Conservation (phyloP, 2,329 filamentous ascomycete genomes). For the Cercospora sojina region DNA sequence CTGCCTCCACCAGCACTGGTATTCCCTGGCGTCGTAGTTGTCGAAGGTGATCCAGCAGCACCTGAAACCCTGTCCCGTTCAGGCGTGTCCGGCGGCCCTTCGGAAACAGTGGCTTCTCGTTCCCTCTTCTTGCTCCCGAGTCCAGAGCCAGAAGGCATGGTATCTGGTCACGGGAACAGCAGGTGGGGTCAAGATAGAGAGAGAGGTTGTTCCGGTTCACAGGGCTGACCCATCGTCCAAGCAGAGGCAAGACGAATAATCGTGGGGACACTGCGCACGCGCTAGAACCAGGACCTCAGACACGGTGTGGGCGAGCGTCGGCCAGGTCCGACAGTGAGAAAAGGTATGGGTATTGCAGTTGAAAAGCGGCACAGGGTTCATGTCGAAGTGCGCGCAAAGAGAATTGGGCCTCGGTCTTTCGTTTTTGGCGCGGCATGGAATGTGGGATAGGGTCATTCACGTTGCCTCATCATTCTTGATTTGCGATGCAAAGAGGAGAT, state of each 20-base stretch:
- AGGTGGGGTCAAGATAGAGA: constrained; percentile 5
- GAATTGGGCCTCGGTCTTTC: neutral
- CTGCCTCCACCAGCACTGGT: constrained; percentile 11
- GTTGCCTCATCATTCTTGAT: neutral
- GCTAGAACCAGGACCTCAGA: neutral
- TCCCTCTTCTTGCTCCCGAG: constrained; percentile 23
- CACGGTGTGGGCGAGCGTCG: constrained; percentile 3
- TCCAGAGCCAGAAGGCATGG: constrained; percentile 13
- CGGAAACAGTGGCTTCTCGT: constrained; percentile 14
- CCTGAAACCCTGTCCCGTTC: constrained; percentile 6
- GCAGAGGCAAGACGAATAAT: neutral
- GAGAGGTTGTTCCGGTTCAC: neutral
- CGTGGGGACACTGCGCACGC: neutral
- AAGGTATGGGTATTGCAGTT: neutral
- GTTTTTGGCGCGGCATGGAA: neutral
- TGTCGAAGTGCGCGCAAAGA: neutral
- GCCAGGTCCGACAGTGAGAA: constrained; percentile 11
- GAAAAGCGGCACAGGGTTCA: neutral
- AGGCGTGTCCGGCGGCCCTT: neutral
- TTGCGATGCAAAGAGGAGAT: neutral
- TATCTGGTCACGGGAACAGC: neutral
- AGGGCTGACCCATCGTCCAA: neutral
- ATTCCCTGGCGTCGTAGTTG: neutral
- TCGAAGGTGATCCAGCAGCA: constrained; percentile 12
- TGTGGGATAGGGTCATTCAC: neutral